phyloP scores from a whole-genome alignment of 768 basidiomycete species.

The Dioszegia crocea region DNA sequence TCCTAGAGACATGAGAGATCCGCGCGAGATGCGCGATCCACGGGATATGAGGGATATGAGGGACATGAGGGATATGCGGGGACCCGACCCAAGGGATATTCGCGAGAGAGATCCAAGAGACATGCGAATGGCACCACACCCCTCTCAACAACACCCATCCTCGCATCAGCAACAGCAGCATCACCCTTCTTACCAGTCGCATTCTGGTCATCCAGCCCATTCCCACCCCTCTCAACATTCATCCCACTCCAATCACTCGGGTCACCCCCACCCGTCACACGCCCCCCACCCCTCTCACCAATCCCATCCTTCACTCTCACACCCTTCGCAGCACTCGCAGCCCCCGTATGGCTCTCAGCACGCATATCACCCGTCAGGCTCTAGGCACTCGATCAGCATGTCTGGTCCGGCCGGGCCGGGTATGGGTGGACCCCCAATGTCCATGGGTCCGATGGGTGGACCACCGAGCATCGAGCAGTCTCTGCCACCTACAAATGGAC shows the following conservation, averaged over 20 bases:
- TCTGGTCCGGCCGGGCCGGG: not conserved
- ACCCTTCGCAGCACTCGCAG: not conserved
- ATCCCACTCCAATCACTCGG: slow-evolving; percentile 12
- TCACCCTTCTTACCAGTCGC: slow-evolving; percentile 9
- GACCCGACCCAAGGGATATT: not conserved
- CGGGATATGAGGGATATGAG: slow-evolving; percentile 4
- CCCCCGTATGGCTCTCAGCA: not conserved
- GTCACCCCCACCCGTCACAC: slow-evolving; percentile 6
- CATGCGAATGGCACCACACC: slow-evolving; percentile 16
- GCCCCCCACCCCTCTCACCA: slow-evolving; percentile 4
- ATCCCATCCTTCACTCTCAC: slow-evolving; percentile 13
- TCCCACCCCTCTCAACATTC: slow-evolving; percentile 12
- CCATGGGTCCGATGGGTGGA: slow-evolving; percentile 20
- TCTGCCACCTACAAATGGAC: slow-evolving; percentile 21
- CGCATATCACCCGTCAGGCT: slow-evolving; percentile 18
- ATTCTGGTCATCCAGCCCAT: slow-evolving; percentile 17
- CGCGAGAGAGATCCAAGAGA: slow-evolving; percentile 6
- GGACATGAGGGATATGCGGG: not conserved
- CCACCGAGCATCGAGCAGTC: slow-evolving; percentile 16
- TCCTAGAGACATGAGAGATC: slow-evolving; percentile 2
- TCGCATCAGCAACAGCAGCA: slow-evolving; percentile 9
- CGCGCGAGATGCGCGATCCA: slow-evolving; percentile 4
- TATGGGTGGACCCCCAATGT: slow-evolving; percentile 19
- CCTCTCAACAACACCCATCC: slow-evolving; percentile 6
- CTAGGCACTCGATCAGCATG: slow-evolving; percentile 21